Percentiles rank a stretch among this genome's conserved stretches.
These are phyloP conservation scores for Fusarium acutatum DNA, from an alignment of 2,329 filamentous ascomycete species.

Conservation along the genomic window DNA sequence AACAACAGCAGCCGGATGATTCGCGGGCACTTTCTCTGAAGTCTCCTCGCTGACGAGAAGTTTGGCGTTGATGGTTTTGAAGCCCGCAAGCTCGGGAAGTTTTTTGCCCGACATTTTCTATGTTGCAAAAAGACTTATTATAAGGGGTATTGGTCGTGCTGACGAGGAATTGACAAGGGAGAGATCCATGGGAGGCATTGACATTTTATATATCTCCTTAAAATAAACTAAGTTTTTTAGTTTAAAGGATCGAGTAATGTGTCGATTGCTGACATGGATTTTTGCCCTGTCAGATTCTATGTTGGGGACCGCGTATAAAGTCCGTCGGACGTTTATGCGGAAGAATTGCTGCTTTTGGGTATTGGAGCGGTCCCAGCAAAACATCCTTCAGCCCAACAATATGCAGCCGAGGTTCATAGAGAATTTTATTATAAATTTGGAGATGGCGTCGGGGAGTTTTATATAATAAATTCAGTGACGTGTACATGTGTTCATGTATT, in stretches of 20 bases:
- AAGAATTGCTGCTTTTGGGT: constrained; percentile 12
- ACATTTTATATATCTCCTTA: constrained; percentile 3
- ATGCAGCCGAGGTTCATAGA: neutral
- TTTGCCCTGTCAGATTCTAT: neutral
- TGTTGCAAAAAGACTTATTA: neutral
- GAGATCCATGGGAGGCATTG: neutral
- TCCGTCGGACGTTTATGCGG: constrained; percentile 14
- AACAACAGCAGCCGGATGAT: constrained; percentile 56
- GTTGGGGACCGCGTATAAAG: constrained; percentile 9
- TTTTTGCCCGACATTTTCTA: constrained; percentile 32
- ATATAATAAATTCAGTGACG: neutral
- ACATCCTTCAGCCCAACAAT: constrained; percentile 8
- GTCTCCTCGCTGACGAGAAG: constrained; percentile 54
- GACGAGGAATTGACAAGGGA: neutral
- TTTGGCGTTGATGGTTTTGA: constrained; percentile 56
- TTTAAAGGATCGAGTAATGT: neutral
- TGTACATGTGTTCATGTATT: neutral
- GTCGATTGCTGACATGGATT: neutral
- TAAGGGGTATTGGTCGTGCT: neutral
- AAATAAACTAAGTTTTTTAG: neutral
- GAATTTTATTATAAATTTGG: neutral
- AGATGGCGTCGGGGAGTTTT: neutral
- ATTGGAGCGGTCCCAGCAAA: constrained; percentile 8
- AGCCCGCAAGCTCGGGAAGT: constrained; percentile 46
- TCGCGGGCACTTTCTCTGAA: constrained; percentile 23